phyloP scores from a whole-genome alignment of 148 eudicot genomes.

The Nepenthes gracilis region DNA sequence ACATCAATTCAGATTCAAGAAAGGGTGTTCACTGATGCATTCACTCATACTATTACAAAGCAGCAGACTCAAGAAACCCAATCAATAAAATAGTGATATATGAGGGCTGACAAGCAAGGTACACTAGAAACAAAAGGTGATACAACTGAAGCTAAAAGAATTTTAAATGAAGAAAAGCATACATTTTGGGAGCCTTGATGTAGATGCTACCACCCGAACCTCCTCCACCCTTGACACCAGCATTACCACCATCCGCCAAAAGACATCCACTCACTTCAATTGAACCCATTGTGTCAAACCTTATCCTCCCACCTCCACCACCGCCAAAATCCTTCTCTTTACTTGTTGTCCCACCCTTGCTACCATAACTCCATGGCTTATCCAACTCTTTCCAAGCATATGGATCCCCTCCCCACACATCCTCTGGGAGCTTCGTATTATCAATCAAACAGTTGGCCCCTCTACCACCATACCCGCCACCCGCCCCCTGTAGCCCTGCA shows the following conservation, averaged over 20 bases:
- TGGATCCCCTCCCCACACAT: slow-evolving; percentile 95
- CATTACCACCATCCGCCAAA: slow-evolving; percentile 79
- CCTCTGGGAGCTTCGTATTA: slow-evolving; percentile 51
- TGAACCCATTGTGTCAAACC: slow-evolving; percentile 21
- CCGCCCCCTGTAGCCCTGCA: slow-evolving; percentile 45
- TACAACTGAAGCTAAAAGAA: too few species aligned
- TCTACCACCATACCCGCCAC: slow-evolving; percentile 91
- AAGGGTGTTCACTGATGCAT: too few species aligned
- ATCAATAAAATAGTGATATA: not conserved
- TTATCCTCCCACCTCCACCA: slow-evolving; percentile 74
- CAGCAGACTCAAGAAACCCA: too few species aligned
- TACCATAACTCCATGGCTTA: slow-evolving; percentile 75
- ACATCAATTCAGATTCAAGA: too few species aligned
- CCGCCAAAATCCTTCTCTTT: slow-evolving; percentile 75
- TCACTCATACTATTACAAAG: too few species aligned
- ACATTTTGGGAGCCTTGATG: slow-evolving; percentile 58
- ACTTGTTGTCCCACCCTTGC: slow-evolving; percentile 69
- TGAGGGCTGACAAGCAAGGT: not conserved
- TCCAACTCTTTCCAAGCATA: slow-evolving; percentile 64
- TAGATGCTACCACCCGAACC: slow-evolving; percentile 88
- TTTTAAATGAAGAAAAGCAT: slow-evolving; percentile 12
- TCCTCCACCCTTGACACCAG: slow-evolving; percentile 80
- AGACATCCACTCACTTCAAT: slow-evolving; percentile 43
- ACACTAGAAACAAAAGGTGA: not conserved
- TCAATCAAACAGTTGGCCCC: slow-evolving; percentile 85